phyloP scores from a whole-genome alignment of 1,284 basidiomycete genomes.

The Rhodotorula sp. region DNA sequence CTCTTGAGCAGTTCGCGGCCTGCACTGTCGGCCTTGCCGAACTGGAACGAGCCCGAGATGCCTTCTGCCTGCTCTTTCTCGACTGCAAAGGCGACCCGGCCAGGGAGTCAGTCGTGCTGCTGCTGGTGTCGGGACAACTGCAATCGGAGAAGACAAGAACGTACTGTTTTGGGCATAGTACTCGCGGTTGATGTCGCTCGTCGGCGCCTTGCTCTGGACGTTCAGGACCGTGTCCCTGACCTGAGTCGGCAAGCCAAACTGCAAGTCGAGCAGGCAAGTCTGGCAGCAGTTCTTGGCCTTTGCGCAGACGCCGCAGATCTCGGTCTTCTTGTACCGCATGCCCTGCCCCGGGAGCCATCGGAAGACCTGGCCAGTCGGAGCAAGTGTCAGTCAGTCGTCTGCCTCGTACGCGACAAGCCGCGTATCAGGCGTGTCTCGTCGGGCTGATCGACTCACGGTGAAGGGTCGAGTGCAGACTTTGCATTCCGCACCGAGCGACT shows the following conservation, averaged over 20 bases:
- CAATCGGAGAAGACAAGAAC: conserved; percentile 25
- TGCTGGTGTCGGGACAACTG: not conserved
- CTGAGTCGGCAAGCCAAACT: conserved; percentile 95
- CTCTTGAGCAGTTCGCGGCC: conserved; percentile 96
- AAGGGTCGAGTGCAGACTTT: conserved; percentile 82
- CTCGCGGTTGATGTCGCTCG: conserved; percentile 89
- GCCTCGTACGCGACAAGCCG: no score
- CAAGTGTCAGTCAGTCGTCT: not conserved
- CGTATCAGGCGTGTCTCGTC: not conserved
- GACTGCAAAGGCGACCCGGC: conserved; percentile 6
- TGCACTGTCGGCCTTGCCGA: conserved; percentile 51
- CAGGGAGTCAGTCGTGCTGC: no score
- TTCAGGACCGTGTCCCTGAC: conserved; percentile 94
- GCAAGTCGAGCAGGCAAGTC: conserved; percentile 89
- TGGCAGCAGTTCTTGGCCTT: conserved; percentile 99
- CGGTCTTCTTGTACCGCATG: conserved; percentile 93
- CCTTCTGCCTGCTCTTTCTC: conserved; percentile 40
- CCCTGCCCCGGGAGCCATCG: conserved; percentile 95
- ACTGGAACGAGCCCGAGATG: conserved; percentile 43
- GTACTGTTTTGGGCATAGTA: conserved; percentile 92
- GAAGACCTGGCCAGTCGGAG: conserved; percentile 61
- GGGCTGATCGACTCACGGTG: conserved; percentile 53
- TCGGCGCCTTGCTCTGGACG: conserved; percentile 70
- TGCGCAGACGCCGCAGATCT: conserved; percentile 97
- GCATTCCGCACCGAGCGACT: conserved; percentile 92